phyloP scores from a whole-genome alignment of 768 basidiomycete genomes.

The Mycena venus region DNA sequence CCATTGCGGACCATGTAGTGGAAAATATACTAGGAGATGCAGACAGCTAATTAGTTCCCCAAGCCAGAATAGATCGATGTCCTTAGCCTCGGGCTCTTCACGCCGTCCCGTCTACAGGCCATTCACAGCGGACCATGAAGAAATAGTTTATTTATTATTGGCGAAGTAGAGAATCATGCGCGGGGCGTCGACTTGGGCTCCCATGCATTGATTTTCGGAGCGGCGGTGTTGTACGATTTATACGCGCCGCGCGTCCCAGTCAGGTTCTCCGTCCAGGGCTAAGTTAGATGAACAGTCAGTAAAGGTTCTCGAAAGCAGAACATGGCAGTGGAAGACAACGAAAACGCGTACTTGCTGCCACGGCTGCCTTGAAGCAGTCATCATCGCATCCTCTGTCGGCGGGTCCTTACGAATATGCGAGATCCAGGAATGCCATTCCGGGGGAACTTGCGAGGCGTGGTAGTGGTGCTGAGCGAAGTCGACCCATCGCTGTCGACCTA shows the following conservation, averaged over 20 bases:
- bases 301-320: background rate
- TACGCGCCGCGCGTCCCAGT: constrained; percentile 95
- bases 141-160: constrained; percentile 18
- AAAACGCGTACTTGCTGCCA: constrained; percentile 86
- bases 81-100: too few relatives aligned
- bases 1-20: constrained; percentile 87
- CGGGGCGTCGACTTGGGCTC: constrained; percentile 77
- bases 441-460: constrained; percentile 93
- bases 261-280: constrained; percentile 91
- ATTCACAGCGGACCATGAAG: constrained; percentile 18
- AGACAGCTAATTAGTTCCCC: background rate
- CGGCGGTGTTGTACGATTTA: constrained; percentile 88
- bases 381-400: constrained; percentile 79
- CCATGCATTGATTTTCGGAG: constrained; percentile 88
- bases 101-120: too few relatives aligned
- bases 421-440: constrained; percentile 98
- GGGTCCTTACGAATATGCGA: constrained; percentile 89
- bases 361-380: constrained; percentile 76
- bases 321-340: too few relatives aligned
- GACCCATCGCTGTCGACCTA: constrained; percentile 97
- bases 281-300: background rate
- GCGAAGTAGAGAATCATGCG: constrained; percentile 32
- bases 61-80: too few relatives aligned
- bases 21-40: constrained; percentile 62
- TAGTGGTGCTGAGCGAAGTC: constrained; percentile 93